Conservation (phyloP, 2,329 filamentous ascomycete genomes). For the Epichloe aotearoae region DNA sequence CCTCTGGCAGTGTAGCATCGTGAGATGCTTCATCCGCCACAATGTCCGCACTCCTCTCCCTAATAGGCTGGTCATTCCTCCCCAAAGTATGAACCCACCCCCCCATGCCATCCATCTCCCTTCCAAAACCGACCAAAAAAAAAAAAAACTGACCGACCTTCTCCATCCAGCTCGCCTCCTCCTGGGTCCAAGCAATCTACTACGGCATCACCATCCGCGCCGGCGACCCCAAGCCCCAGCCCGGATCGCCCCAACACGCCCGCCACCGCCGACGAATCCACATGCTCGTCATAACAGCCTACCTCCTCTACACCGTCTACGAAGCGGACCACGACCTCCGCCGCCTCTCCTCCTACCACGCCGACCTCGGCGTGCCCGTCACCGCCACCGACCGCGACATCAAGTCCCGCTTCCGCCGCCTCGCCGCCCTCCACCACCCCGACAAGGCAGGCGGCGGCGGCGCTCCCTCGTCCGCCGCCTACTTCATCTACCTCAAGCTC, state of each 20-base stretch:
- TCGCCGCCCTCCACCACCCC: conserved; percentile 63
- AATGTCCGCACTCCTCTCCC: conserved; percentile 40
- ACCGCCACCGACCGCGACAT: conserved; percentile 61
- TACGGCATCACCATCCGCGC: conserved; percentile 84
- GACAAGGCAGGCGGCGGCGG: conserved; percentile 52
- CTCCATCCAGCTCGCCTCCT: conserved; percentile 63
- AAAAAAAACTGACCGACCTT: not conserved
- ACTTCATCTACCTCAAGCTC: conserved; percentile 73
- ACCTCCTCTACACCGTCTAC: conserved; percentile 85
- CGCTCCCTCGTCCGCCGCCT: conserved; percentile 19
- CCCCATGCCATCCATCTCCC: not conserved
- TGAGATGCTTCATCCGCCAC: conserved; percentile 11
- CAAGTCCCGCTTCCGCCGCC: conserved; percentile 71
- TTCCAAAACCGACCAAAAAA: not conserved
- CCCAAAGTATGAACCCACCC: conserved; percentile 30
- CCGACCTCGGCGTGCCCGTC: conserved; percentile 56
- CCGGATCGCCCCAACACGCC: conserved; percentile 54
- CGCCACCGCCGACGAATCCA: conserved; percentile 72
- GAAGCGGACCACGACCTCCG: conserved; percentile 77
- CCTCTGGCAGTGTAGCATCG: not conserved
- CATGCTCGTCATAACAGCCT: conserved; percentile 66
- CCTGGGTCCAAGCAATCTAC: conserved; percentile 66
- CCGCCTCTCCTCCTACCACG: conserved; percentile 62
- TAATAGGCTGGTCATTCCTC: conserved; percentile 44
- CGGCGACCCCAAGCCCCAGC: conserved; percentile 65